Evolutionary conservation across 305 asterid species (phyloP).

Genomic region (Fraxinus paxiana): DNA sequence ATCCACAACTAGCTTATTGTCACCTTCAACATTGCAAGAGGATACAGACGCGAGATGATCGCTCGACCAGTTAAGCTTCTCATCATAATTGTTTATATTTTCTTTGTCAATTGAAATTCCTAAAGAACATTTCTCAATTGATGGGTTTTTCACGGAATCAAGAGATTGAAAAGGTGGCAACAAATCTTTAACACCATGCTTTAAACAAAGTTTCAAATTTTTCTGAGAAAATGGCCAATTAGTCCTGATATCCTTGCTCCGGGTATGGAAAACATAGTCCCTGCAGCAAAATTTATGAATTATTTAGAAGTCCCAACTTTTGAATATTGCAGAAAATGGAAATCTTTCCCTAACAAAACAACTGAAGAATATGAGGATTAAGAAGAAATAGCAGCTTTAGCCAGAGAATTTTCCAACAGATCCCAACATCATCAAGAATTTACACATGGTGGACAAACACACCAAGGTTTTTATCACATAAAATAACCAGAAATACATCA

Average conservation of each 20-base stretch:
- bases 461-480: slow-evolving; percentile 29
- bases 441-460: slow-evolving; percentile 11
- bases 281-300: slow-evolving; percentile 38
- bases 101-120: slow-evolving; percentile 16
- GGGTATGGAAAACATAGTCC: slow-evolving; percentile 63
- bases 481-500: slow-evolving; percentile 40
- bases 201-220: slow-evolving; percentile 68
- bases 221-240: slow-evolving; percentile 87
- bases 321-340: not conserved
- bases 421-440: not conserved
- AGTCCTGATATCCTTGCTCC: slow-evolving; percentile 63
- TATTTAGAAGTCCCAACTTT: not conserved
- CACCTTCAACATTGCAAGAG: slow-evolving; percentile 19
- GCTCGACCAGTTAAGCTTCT: slow-evolving; percentile 25
- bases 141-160: slow-evolving; percentile 39
- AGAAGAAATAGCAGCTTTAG: slow-evolving; percentile 5
- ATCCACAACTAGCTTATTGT: slow-evolving; percentile 29
- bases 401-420: slow-evolving; percentile 24
- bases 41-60: slow-evolving; percentile 22
- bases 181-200: slow-evolving; percentile 60
- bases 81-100: slow-evolving; percentile 30
- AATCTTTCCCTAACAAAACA: not conserved
- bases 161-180: slow-evolving; percentile 79
- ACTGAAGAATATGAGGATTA: not conserved
- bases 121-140: slow-evolving; percentile 24